Evolutionary conservation across 148 eudicot species (phyloP).

Genomic region (Vaccinium corymbosum): DNA sequence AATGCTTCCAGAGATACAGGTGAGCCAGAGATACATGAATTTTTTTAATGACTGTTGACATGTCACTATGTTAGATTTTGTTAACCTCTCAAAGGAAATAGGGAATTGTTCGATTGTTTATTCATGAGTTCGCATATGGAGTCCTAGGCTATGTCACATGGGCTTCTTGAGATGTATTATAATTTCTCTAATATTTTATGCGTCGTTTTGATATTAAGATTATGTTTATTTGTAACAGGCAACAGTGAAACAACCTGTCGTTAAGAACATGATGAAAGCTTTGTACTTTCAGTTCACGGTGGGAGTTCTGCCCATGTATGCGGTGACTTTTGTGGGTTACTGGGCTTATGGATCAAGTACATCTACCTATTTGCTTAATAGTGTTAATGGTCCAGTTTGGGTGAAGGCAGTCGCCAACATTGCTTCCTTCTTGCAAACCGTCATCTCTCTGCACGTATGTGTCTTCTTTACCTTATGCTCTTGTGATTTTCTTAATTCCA

Average conservation of each 20-base stretch:
- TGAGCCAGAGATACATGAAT: conserved; percentile 15
- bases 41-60: background rate
- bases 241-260: conserved; percentile 77
- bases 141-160: background rate
- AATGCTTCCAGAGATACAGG: conserved; percentile 99
- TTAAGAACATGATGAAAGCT: conserved; percentile 90
- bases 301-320: conserved; percentile 81
- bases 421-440: conserved; percentile 71
- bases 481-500: background rate
- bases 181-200: background rate
- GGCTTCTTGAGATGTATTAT: background rate
- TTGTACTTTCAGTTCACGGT: conserved; percentile 82
- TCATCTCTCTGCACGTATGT: conserved; percentile 82
- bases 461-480: conserved; percentile 9
- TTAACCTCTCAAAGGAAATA: background rate
- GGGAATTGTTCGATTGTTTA: background rate
- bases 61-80: background rate
- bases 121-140: background rate
- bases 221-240: conserved; percentile 48
- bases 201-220: background rate
- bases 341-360: conserved; percentile 89
- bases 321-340: conserved; percentile 71
- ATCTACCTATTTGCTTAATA: conserved; percentile 60
- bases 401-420: conserved; percentile 66
- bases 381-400: conserved; percentile 75